phyloP scores from a whole-genome alignment of 768 basidiomycete species.

The Rhizopogon sp. region DNA sequence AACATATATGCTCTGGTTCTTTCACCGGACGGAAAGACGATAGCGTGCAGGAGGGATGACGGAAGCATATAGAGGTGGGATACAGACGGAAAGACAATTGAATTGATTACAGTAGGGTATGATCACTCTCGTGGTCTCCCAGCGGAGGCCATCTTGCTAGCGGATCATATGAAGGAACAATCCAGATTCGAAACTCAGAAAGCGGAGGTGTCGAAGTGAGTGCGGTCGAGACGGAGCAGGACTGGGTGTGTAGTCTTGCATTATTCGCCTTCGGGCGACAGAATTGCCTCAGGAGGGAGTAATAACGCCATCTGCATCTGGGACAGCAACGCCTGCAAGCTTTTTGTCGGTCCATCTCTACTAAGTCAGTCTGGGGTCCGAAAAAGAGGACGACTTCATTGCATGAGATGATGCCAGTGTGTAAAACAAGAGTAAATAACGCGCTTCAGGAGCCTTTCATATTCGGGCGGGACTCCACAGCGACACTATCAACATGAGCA shows the following conservation, averaged over 20 bases:
- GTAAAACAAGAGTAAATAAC: neutral
- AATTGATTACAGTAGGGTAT: conserved; percentile 5
- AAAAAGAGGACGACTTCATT: too few species aligned
- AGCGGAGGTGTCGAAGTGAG: neutral
- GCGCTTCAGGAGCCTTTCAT: neutral
- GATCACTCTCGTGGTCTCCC: conserved; percentile 32
- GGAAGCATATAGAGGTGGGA: conserved; percentile 9
- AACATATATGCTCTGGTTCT: neutral
- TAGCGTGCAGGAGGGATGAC: conserved; percentile 10
- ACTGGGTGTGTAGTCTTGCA: conserved; percentile 16
- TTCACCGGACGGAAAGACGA: conserved; percentile 2
- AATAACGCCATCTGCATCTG: conserved; percentile 24
- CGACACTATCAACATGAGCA: neutral
- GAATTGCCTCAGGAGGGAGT: conserved; percentile 22
- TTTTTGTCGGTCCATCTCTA: neutral
- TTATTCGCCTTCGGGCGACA: conserved; percentile 23
- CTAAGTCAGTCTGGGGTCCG: too few species aligned
- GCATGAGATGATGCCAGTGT: too few species aligned
- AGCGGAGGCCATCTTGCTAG: conserved; percentile 36
- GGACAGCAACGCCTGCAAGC: conserved; percentile 18
- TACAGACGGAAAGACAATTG: neutral
- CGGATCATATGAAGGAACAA: conserved; percentile 27
- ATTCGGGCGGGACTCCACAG: neutral
- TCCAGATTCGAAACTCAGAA: neutral
- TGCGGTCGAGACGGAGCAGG: neutral